phyloP scores from a whole-genome alignment of 371 early-diverging fungal species.

The Lichtheimia ornata region DNA sequence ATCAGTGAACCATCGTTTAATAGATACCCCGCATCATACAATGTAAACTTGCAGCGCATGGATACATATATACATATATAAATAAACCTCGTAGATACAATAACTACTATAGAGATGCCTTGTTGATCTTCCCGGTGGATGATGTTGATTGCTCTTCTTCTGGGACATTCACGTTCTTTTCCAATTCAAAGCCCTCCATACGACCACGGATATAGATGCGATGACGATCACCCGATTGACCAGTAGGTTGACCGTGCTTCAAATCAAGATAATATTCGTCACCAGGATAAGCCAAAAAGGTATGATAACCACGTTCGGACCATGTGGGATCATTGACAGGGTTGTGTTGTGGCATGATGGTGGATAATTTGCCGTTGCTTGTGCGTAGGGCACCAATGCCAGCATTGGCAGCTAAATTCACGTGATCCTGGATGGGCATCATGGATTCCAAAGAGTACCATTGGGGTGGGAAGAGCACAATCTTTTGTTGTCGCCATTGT shows the following conservation, averaged over 20 bases:
- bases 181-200: constrained; percentile 29
- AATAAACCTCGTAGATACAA: too few species aligned
- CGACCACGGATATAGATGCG: constrained; percentile 35
- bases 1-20: background rate
- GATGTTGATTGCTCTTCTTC: background rate
- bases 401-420: constrained; percentile 29
- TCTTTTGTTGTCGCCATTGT: constrained; percentile 20
- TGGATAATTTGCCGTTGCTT: constrained; percentile 29
- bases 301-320: constrained; percentile 19
- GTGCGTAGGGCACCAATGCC: constrained; percentile 38
- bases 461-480: constrained; percentile 66
- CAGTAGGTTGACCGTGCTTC: constrained; percentile 11
- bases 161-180: constrained; percentile 29
- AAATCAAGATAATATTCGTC: constrained; percentile 31
- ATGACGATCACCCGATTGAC: constrained; percentile 31
- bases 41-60: too few species aligned
- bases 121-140: background rate
- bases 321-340: constrained; percentile 18
- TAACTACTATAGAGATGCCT: constrained; percentile 2
- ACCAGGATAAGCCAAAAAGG: constrained; percentile 43
- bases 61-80: too few species aligned
- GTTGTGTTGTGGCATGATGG: constrained; percentile 53
- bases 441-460: constrained; percentile 59
- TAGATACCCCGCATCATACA: too few species aligned
- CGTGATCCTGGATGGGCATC: constrained; percentile 23